phyloP scores from a whole-genome alignment of 129 eudicot species.

The Chrysanthemum seticuspe region DNA sequence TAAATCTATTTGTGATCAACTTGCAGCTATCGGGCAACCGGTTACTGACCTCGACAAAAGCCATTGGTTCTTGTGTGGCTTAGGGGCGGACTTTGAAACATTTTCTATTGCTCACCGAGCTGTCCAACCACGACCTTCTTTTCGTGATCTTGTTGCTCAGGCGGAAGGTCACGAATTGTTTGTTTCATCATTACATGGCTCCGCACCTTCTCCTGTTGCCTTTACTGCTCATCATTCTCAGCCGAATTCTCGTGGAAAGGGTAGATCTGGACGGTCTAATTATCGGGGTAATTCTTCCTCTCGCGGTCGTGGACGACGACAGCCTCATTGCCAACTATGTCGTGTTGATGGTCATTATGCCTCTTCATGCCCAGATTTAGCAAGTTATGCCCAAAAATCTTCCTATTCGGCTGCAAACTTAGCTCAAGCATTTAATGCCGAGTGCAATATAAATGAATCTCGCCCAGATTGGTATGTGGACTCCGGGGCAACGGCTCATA shows the following conservation, averaged over 20 bases:
- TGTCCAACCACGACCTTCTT: background rate
- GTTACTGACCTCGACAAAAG: background rate
- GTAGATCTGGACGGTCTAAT: background rate
- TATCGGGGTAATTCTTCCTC: background rate
- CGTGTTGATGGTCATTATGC: background rate
- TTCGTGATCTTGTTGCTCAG: background rate
- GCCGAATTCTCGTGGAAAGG: background rate
- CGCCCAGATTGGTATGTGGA: background rate
- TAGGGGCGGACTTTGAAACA: background rate
- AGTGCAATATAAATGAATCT: background rate
- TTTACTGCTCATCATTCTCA: background rate
- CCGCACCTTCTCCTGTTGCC: background rate
- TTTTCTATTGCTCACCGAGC: background rate
- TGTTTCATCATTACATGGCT: background rate
- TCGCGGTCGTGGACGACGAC: background rate
- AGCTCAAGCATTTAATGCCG: background rate
- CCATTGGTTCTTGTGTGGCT: background rate
- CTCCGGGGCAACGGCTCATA: background rate
- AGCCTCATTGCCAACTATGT: background rate
- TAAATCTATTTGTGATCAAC: background rate
- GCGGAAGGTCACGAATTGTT: background rate
- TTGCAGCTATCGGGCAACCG: background rate
- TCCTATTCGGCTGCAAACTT: background rate
- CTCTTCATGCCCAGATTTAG: background rate
- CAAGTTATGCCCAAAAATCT: background rate